Evolutionary conservation across 306 rosid species (phyloP).

Genomic region (Biancaea sappan): DNA sequence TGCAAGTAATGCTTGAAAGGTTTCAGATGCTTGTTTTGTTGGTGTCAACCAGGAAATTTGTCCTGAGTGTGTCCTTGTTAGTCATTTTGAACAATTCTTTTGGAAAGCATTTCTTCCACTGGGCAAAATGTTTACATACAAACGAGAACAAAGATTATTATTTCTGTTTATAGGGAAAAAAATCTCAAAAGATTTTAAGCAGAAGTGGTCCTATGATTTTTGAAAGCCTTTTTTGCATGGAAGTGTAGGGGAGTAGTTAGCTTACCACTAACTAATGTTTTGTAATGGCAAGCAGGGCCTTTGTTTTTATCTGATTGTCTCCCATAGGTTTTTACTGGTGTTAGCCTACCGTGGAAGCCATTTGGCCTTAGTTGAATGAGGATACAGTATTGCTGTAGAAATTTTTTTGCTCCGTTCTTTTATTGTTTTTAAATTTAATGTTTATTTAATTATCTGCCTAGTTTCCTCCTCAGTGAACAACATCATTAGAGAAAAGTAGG

Average conservation of each 20-base stretch:
- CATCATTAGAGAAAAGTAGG: not conserved
- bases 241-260: not conserved
- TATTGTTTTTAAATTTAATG: not conserved
- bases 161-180: not conserved
- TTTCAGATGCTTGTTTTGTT: conserved; percentile 8
- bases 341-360: conserved; percentile 13
- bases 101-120: conserved; percentile 19
- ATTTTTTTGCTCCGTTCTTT: not conserved
- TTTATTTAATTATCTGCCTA: not conserved
- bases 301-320: conserved; percentile 16
- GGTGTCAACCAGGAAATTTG: conserved; percentile 26
- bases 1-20: conserved; percentile 26
- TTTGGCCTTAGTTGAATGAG: conserved; percentile 4
- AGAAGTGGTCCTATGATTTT: conserved; percentile 17
- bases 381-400: conserved; percentile 3
- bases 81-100: conserved; percentile 10
- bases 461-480: not conserved
- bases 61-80: conserved; percentile 3
- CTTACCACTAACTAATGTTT: conserved; percentile 21
- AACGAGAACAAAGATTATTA: not conserved
- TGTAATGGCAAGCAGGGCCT: conserved; percentile 20
- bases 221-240: not conserved
- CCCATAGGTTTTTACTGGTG: not conserved
- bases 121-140: not conserved
- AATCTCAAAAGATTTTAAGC: not conserved